Base-by-base conservation (phyloP, 257 asterid species). In the Marsdenia floribunda region DNA sequence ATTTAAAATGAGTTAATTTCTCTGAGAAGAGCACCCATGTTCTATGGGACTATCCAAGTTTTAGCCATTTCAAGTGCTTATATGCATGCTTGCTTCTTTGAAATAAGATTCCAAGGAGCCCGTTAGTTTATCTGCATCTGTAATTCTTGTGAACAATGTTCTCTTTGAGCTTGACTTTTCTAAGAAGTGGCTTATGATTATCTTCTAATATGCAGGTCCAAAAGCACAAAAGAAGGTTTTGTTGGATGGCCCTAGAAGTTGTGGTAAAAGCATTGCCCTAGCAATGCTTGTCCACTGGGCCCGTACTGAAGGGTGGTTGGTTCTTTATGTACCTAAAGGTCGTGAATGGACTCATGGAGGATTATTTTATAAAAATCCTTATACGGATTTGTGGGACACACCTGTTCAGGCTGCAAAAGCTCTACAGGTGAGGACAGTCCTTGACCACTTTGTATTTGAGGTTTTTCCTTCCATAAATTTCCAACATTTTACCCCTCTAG, bases 201-300 rank as follows among this genome's bases (percentile, higher is more conserved):
- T 73, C 59, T 75, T 78, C 67, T 69, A 37, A 74, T 22, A 15
- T 70, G 70, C 90, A 94, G 98, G 87, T 87, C 88, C 81, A 77
- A 86, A 88, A 85, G 85, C 83, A 75, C 88, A 79, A 78, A 91
- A 82, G 82, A 96, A 91, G 85, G 73, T 89, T 71, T 88, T 92
- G 33, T 82, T 95, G 77, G 99, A 92, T 83, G 98, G 98, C 68
- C 96, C 83, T 73, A 85, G 85, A 61, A 89, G 98, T 78, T 88
- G 93, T 71, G 99, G 99, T 67, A 95, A 95, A 89, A 95, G 98
- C 79, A 89, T 91, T 75, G 86, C 93, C 69, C 93, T 95, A 60
- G 96, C 98, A 71, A 91, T 95, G 97, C 97, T 95, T 75, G 97
- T 95, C 79, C 79, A 86, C 70, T 95, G 99, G 98, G 99, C 99